phyloP scores from a whole-genome alignment of 257 asterid species.

The Thymus quinquecostatus region DNA sequence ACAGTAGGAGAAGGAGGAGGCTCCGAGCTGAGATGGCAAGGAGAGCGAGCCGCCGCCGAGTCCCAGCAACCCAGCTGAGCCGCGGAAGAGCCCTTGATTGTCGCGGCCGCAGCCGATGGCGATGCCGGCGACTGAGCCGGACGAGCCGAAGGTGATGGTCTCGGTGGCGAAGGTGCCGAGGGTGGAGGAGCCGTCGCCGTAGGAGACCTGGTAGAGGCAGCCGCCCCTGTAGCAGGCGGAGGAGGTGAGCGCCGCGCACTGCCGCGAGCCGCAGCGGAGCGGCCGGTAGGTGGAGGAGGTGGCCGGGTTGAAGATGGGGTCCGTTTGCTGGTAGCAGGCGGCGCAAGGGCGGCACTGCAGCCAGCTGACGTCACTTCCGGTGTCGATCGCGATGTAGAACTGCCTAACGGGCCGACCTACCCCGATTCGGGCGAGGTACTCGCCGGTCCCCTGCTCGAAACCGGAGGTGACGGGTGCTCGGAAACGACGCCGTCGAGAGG shows the following conservation, averaged over 20 bases:
- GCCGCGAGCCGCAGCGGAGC: slow-evolving; percentile 50
- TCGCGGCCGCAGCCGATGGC: slow-evolving; percentile 86
- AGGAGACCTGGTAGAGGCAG: slow-evolving; percentile 60
- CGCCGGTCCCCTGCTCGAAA: slow-evolving; percentile 62
- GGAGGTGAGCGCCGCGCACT: slow-evolving; percentile 46
- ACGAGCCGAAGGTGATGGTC: slow-evolving; percentile 57
- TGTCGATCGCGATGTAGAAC: slow-evolving; percentile 56
- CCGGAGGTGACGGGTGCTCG: slow-evolving; percentile 67
- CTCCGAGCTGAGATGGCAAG: slow-evolving; percentile 63
- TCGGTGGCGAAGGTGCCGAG: slow-evolving; percentile 68
- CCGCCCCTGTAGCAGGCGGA: slow-evolving; percentile 43
- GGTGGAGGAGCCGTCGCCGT: slow-evolving; percentile 79
- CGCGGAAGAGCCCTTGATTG: slow-evolving; percentile 67
- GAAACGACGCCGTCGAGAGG: too few relatives aligned
- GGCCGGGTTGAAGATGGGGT: slow-evolving; percentile 61
- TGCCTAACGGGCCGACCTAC: slow-evolving; percentile 63
- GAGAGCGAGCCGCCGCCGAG: slow-evolving; percentile 74
- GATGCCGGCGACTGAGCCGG: slow-evolving; percentile 47
- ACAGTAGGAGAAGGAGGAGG: slow-evolving; percentile 79
- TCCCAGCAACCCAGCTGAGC: slow-evolving; percentile 70
- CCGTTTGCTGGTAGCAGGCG: slow-evolving; percentile 65
- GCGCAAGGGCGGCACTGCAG: slow-evolving; percentile 76
- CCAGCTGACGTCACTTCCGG: slow-evolving; percentile 83
- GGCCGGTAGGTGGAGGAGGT: slow-evolving; percentile 49
- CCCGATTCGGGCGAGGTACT: slow-evolving; percentile 72